Base-by-base conservation (phyloP, 2,329 filamentous ascomycete genomes). In the Aspergillus pseudonomiae region DNA sequence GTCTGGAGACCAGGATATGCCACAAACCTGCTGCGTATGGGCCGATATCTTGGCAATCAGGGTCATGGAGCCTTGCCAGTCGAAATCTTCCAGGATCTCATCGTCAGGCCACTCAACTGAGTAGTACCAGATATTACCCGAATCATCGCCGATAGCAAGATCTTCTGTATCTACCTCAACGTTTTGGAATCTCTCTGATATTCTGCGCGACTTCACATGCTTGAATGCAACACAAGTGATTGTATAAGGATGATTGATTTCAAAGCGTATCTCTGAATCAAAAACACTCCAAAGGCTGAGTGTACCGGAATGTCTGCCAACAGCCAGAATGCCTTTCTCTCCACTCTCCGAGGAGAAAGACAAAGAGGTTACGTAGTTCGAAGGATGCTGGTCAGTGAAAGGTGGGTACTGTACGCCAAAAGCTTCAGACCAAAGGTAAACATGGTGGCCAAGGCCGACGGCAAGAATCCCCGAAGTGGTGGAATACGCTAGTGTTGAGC, bases 11-110 rank as follows among this genome's bases (percentile, higher is more conserved):
- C 94, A 98, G 3, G 91, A 86, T n/a, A 99, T 82, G 1, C 94
- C 94, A 72, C 95, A 99, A 60, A 99, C 90, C 73, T 98, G 94
- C 77, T 97, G 93, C 1, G 84, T 87, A 75, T 98, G 94, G 9
- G 92, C 87, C 36, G 85, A 85, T 70, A 98, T 89, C 67, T 89
- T 89, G 26, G 91, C 89, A 58, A 97, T 81, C 28, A 97, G 82
- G 1, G 86, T 92, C 81, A 96, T 89, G 39, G 88, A 85, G 16
- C 94, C 93, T 34, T 88, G 85, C 92, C 92, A 96, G 57, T 85
- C 86, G 73, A 90, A 86, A 6, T 92, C 83, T 71, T 91, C 88
- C 79, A 84, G 88, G 46, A 84, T 78, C 57, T 75, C 78, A 59
- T 83, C 75, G 52, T 77, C 77, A 1, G 85, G 83, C 94, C 94